Evolutionary conservation across 2,329 filamentous ascomycete genomes (phyloP).

Genomic region (Beauveria caledonica): DNA sequence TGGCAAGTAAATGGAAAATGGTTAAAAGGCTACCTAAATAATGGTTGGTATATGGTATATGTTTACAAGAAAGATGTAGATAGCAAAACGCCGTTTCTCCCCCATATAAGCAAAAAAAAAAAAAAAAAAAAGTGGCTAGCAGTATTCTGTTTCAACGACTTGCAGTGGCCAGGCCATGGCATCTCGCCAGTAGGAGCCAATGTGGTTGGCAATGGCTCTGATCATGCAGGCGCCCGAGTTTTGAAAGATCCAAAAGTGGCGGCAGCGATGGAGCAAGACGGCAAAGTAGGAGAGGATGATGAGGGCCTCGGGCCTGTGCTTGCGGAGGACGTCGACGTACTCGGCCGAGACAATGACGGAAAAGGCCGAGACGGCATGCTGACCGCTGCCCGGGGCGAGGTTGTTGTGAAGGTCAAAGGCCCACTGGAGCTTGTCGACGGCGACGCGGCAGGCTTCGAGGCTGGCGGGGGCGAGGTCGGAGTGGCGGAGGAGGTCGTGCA

Average conservation of each 20-base stretch:
- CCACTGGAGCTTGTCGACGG: constrained; percentile 13
- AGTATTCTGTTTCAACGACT: constrained; percentile 8
- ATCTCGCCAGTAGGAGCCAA: constrained; percentile 14
- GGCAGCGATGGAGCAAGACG: constrained; percentile 29
- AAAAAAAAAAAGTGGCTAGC: not conserved
- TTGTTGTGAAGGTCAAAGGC: constrained; percentile 13
- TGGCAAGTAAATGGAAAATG: not conserved
- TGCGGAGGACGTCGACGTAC: constrained; percentile 28
- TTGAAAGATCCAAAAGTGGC: constrained; percentile 26
- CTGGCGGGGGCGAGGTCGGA: constrained; percentile 9
- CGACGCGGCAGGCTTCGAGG: constrained; percentile 13
- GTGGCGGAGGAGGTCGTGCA: constrained; percentile 1
- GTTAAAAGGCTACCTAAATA: not conserved
- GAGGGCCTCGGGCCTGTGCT: constrained; percentile 30
- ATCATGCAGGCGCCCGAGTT: constrained; percentile 12
- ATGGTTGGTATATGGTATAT: constrained; percentile 7
- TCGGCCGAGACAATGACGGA: constrained; percentile 16
- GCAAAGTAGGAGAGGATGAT: constrained; percentile 34
- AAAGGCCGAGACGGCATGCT: constrained; percentile 14
- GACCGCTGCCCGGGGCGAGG: constrained; percentile 1
- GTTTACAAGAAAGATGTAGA: not conserved
- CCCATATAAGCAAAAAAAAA: not conserved
- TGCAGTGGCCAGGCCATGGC: constrained; percentile 13
- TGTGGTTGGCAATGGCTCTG: constrained; percentile 10
- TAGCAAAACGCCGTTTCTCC: not conserved